phyloP scores from a whole-genome alignment of 2,329 filamentous ascomycete species.

The Xylaria sp. region DNA sequence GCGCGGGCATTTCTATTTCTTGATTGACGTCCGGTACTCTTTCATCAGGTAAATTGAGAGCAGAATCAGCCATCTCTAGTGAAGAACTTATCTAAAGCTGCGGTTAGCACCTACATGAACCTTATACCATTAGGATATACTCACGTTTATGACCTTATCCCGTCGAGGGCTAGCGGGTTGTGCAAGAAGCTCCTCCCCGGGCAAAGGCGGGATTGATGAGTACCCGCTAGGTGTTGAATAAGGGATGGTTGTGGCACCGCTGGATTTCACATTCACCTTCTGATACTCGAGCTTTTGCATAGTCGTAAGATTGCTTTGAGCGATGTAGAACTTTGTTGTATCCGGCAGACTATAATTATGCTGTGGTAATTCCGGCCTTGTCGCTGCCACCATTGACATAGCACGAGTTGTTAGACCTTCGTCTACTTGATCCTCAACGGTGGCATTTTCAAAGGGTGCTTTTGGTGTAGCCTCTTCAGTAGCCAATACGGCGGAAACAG shows the following conservation, averaged over 20 bases:
- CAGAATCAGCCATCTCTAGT: slow-evolving; percentile 44
- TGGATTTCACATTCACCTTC: slow-evolving; percentile 48
- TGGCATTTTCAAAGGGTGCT: slow-evolving; percentile 16
- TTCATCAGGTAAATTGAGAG: slow-evolving; percentile 21
- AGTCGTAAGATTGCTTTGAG: slow-evolving; percentile 49
- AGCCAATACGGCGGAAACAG: slow-evolving; percentile 24
- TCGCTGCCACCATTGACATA: slow-evolving; percentile 32
- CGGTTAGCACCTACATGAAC: slow-evolving; percentile 27
- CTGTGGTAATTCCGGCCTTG: slow-evolving; percentile 41
- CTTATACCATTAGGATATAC: slow-evolving; percentile 18
- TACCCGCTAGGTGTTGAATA: slow-evolving; percentile 50
- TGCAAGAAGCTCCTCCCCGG: slow-evolving; percentile 43
- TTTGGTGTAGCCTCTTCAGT: slow-evolving; percentile 27
- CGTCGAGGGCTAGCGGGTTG: slow-evolving; percentile 33
- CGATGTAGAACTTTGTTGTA: slow-evolving; percentile 47
- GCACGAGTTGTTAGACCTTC: slow-evolving; percentile 19
- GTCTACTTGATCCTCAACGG: slow-evolving; percentile 23
- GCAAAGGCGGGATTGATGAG: slow-evolving; percentile 47
- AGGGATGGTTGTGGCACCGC: slow-evolving; percentile 48
- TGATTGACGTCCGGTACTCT: slow-evolving; percentile 4
- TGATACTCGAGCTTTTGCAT: slow-evolving; percentile 52
- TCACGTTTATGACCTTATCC: slow-evolving; percentile 42
- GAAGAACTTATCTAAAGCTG: slow-evolving; percentile 46
- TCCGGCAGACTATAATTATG: slow-evolving; percentile 39
- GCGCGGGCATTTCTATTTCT: slow-evolving; percentile 23